Evolutionary conservation across 2,329 filamentous ascomycete genomes (phyloP).

Genomic region (Exophiala lecanii-corni): DNA sequence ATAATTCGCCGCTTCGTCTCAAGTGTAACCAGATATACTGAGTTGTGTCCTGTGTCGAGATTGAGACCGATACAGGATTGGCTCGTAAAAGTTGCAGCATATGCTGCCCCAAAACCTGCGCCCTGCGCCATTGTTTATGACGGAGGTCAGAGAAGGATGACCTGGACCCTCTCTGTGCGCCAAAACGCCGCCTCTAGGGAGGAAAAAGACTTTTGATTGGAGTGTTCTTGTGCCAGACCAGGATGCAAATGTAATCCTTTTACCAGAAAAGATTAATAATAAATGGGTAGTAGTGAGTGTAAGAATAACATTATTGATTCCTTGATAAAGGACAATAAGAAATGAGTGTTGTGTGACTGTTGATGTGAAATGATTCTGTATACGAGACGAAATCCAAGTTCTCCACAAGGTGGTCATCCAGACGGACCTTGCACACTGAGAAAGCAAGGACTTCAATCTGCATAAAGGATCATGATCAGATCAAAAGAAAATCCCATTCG

Average conservation of each 20-base stretch:
- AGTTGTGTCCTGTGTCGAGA: no score
- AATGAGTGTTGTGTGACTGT: slow-evolving; percentile 19
- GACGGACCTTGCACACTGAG: slow-evolving; percentile 11
- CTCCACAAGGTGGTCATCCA: slow-evolving; percentile 14
- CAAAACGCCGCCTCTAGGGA: slow-evolving; percentile 8
- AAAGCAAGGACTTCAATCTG: slow-evolving; percentile 1
- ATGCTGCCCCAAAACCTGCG: no score
- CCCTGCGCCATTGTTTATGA: slow-evolving; percentile 12
- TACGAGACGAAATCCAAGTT: neutral
- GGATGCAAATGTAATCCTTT: slow-evolving; percentile 23
- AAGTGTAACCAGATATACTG: no score
- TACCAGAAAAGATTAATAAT: slow-evolving; percentile 21
- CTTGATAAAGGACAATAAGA: slow-evolving; percentile 23
- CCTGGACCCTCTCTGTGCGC: neutral
- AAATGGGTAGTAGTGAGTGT: slow-evolving; percentile 13
- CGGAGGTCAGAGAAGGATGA: neutral
- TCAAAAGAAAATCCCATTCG: slow-evolving; percentile 87
- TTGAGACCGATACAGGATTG: no score
- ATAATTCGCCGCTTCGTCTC: no score
- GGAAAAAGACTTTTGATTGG: slow-evolving; percentile 11
- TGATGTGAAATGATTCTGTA: neutral
- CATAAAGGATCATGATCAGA: slow-evolving; percentile 40
- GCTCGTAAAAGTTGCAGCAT: no score
- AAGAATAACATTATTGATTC: slow-evolving; percentile 11
- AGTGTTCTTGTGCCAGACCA: slow-evolving; percentile 15